Evolutionary conservation across 371 early-diverging fungal species (phyloP).

Genomic region (Mucor ambiguus): DNA sequence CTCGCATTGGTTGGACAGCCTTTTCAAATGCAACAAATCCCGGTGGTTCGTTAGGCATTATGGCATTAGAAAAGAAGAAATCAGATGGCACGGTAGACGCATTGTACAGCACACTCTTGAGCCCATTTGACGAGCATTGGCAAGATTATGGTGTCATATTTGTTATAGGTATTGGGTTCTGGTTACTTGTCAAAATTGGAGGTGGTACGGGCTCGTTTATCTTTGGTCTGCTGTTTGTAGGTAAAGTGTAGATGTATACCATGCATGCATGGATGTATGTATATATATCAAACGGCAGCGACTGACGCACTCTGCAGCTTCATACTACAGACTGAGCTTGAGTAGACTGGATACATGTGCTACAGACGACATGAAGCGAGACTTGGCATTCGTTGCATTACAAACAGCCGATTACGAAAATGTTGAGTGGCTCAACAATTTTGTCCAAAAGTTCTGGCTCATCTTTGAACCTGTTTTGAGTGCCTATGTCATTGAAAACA

Average conservation of each 20-base stretch:
- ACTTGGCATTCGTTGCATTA: constrained; percentile 47
- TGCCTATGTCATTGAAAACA: constrained; percentile 70
- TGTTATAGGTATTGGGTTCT: constrained; percentile 36
- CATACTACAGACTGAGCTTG: constrained; percentile 69
- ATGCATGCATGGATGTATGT: neutral
- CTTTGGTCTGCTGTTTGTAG: constrained; percentile 45
- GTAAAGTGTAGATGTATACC: constrained; percentile 36
- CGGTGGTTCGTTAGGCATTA: constrained; percentile 23
- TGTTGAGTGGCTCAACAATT: constrained; percentile 97
- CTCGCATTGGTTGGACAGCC: constrained; percentile 40
- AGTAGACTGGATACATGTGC: constrained; percentile 63
- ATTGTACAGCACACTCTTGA: neutral
- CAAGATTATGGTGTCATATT: constrained; percentile 39
- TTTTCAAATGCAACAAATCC: constrained; percentile 31
- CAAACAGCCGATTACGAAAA: constrained; percentile 71
- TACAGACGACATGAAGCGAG: constrained; percentile 73
- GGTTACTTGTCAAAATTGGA: constrained; percentile 37
- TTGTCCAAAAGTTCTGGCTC: constrained; percentile 86
- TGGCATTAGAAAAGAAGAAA: constrained; percentile 20
- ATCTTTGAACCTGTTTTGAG: constrained; percentile 94
- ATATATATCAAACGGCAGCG: neutral
- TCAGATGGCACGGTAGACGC: neutral
- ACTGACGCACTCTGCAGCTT: constrained; percentile 33
- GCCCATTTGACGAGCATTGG: constrained; percentile 35
- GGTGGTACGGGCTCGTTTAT: constrained; percentile 48